Percentiles rank a stretch among this genome's conserved stretches.
These are phyloP conservation scores for Discostella stelligera DNA, from an alignment of 352 stramenopile genomes.

Conservation along the genomic window DNA sequence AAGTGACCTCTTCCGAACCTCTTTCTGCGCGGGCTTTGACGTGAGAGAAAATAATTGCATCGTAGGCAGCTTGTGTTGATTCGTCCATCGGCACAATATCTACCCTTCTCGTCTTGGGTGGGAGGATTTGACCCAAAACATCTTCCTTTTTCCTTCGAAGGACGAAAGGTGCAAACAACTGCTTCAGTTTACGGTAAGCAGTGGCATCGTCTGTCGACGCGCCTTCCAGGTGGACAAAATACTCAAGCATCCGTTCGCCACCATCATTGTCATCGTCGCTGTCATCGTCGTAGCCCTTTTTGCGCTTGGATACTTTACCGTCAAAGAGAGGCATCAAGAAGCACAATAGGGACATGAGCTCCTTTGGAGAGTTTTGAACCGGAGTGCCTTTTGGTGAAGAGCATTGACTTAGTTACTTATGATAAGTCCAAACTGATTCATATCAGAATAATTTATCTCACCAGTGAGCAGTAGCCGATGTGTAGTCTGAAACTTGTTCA, in stretches of 20 bases:
- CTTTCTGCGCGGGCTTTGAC: slow-evolving; percentile 52
- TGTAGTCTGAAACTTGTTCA: slow-evolving; percentile 64
- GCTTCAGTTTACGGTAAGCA: slow-evolving; percentile 80
- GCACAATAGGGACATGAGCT: slow-evolving; percentile 76
- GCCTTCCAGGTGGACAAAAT: slow-evolving; percentile 75
- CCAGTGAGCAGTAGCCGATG: slow-evolving; percentile 75
- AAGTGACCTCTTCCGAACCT: slow-evolving; percentile 12
- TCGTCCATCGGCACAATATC: slow-evolving; percentile 86
- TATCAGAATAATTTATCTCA: slow-evolving; percentile 20
- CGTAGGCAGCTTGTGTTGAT: slow-evolving; percentile 87
- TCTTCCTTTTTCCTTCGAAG: slow-evolving; percentile 94
- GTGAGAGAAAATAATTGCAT: slow-evolving; percentile 79
- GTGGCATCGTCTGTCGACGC: slow-evolving; percentile 22
- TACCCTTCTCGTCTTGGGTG: slow-evolving; percentile 83
- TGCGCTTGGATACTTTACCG: slow-evolving; percentile 35
- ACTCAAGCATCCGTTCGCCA: slow-evolving; percentile 73
- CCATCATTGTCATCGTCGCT: slow-evolving; percentile 56
- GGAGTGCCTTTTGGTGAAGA: slow-evolving; percentile 32
- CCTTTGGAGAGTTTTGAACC: slow-evolving; percentile 74
- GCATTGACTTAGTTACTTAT: not conserved
- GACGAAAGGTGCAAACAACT: slow-evolving; percentile 96
- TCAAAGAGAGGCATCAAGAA: slow-evolving; percentile 82
- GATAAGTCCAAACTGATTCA: not conserved
- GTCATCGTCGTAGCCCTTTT: slow-evolving; percentile 41
- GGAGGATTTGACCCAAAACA: slow-evolving; percentile 89